Evolutionary conservation across 805 yeast species (phyloP), one percentile per base, ranked within the genome.

Genomic region (Jamesozyma rosinii): DNA sequence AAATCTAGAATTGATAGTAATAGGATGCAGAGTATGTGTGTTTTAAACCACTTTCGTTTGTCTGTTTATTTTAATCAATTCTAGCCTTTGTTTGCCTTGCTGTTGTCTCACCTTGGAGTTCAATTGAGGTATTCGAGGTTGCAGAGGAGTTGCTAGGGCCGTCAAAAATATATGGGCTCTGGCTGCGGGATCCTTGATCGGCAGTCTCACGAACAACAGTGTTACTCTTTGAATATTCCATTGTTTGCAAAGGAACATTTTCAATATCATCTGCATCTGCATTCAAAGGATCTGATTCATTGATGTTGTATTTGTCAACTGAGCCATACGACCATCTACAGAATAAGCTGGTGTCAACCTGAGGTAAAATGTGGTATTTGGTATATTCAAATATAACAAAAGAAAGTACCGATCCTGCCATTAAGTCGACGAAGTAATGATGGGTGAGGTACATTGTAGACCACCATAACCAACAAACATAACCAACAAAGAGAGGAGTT

Each of bases 391-490:
- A 89, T 27, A 84, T 79, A 14, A 75, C 61, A 46, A 80, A 73
- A 0, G 95, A 79, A 44, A 92, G 69, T n/a, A 79, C 74, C 1
- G 96, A 90, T 19, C 98, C 98, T n/a, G 86, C 90, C 56, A 86
- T 85, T 42, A 90, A 75, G 61, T 90, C 97, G 47, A 90, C 78
- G 58, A 92, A 92, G 63, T 90, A 90, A 66, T 90, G 98, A 65
- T 90, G 98, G 0, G 97, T 90, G 57, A 90, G 72, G 64, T 90
- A 90, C 98, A 90, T 90, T 14, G 97, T 92, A 40, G 92, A 76
- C 95, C 96, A 92, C 97, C 97, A 90, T 52, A 92, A 73, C 94
- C 95, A 87, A 49, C 78, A 67, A n/a, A 87, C 92, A 61, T 90
- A 92, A 17, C 71, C 64, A 59, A 81, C 72, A 71, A 87, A 84